Evolutionary conservation across 257 asterid species (phyloP).

Genomic region (Leptodermis oblonga): DNA sequence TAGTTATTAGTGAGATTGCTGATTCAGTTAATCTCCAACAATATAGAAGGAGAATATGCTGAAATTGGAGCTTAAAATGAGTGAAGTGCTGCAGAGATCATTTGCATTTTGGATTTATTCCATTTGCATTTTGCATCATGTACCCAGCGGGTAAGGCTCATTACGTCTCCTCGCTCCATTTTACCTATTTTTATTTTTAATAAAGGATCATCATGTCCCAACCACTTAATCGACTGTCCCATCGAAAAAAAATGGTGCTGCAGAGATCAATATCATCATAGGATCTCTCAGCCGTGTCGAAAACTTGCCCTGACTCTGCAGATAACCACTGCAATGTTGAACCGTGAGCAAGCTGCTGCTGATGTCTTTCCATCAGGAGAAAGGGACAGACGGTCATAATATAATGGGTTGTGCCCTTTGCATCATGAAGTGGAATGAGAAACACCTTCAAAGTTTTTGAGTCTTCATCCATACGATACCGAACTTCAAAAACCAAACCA

Average conservation of each 20-base stretch:
- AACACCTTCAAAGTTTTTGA: conserved; percentile 87
- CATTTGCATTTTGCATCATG: too few species aligned
- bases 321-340: conserved; percentile 88
- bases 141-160: too few species aligned
- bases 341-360: conserved; percentile 86
- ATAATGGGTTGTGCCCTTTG: conserved; percentile 65
- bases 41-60: not conserved
- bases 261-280: conserved; percentile 68
- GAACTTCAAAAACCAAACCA: conserved; percentile 58
- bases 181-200: too few species aligned
- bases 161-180: too few species aligned
- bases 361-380: conserved; percentile 90
- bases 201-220: too few species aligned
- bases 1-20: not conserved
- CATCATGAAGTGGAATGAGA: conserved; percentile 84
- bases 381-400: conserved; percentile 76
- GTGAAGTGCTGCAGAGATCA: not conserved
- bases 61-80: not conserved
- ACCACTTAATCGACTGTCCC: too few species aligned
- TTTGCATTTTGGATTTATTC: too few species aligned
- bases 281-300: conserved; percentile 92
- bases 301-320: conserved; percentile 76
- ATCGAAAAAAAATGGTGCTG: too few species aligned
- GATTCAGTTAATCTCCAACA: not conserved
- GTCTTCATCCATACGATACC: conserved; percentile 92